These are phyloP conservation scores for Populus hybrid DNA, from an alignment of 441 rosid species.

Conservation along the genomic window DNA sequence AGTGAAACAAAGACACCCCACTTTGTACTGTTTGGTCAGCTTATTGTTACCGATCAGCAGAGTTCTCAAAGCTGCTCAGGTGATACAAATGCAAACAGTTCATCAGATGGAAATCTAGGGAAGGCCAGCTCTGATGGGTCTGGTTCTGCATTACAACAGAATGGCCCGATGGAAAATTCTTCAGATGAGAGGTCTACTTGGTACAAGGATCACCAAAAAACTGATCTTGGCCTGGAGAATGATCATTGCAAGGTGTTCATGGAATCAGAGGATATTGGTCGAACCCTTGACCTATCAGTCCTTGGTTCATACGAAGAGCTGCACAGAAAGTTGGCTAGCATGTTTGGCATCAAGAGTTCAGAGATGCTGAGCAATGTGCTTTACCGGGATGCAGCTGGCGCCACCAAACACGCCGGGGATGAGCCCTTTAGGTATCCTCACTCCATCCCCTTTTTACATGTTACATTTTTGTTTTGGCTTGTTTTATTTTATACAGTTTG, in stretches of 20 bases:
- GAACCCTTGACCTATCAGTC: constrained; percentile 67
- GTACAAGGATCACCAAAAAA: constrained; percentile 35
- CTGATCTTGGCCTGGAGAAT: constrained; percentile 40
- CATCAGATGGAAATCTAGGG: constrained; percentile 40
- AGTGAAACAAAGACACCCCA: constrained; percentile 54
- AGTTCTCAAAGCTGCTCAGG: constrained; percentile 55
- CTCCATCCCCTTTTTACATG: neutral
- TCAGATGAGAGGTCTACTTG: constrained; percentile 63
- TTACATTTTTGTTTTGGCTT: neutral
- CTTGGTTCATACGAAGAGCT: constrained; percentile 78
- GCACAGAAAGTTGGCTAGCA: constrained; percentile 51
- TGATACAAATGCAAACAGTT: constrained; percentile 46
- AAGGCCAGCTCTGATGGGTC: constrained; percentile 53
- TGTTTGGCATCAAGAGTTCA: constrained; percentile 62
- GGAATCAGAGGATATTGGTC: constrained; percentile 83
- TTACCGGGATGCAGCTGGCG: constrained; percentile 56
- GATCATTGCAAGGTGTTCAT: constrained; percentile 86
- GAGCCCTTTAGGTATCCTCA: constrained; percentile 80
- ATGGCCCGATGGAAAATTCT: constrained; percentile 36
- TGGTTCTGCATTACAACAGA: constrained; percentile 46
- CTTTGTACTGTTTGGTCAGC: constrained; percentile 78
- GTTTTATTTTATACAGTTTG: neutral
- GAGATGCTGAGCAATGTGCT: constrained; percentile 64
- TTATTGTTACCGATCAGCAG: constrained; percentile 68
- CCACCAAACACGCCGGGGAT: constrained; percentile 55